Conservation (phyloP, 345 rosid species). For the Salix dunnii region DNA sequence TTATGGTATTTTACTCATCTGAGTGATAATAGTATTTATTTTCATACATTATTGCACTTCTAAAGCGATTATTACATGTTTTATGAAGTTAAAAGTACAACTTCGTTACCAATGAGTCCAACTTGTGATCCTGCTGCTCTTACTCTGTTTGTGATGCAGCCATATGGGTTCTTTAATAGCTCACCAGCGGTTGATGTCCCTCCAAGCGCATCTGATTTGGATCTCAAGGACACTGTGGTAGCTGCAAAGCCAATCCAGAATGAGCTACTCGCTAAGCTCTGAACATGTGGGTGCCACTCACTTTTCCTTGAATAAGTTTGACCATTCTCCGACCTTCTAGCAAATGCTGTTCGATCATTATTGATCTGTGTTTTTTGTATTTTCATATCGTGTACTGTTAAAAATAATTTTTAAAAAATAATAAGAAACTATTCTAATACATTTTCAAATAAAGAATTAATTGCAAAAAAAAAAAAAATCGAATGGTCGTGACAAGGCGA, state of each 20-base stretch:
- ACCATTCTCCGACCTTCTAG: neutral
- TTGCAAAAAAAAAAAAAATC: no score
- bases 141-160: conserved; percentile 41
- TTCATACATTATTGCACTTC: neutral
- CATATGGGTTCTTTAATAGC: conserved; percentile 91
- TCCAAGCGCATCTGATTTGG: conserved; percentile 67
- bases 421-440: no score
- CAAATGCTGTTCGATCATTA: neutral
- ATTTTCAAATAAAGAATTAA: no score
- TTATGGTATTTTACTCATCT: conserved; percentile 47
- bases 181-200: conserved; percentile 96
- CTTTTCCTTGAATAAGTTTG: neutral
- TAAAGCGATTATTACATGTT: no score
- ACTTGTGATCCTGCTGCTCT: neutral
- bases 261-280: conserved; percentile 70
- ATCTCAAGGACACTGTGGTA: conserved; percentile 50
- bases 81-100: neutral
- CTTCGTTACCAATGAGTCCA: no score
- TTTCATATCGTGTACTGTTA: no score
- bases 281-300: conserved; percentile 8
- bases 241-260: conserved; percentile 45
- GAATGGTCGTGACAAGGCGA: no score
- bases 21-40: neutral
- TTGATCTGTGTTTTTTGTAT: no score
- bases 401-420: no score